phyloP scores from a whole-genome alignment of 495 filamentous ascomycete species.

The Penicillium subrubescens region DNA sequence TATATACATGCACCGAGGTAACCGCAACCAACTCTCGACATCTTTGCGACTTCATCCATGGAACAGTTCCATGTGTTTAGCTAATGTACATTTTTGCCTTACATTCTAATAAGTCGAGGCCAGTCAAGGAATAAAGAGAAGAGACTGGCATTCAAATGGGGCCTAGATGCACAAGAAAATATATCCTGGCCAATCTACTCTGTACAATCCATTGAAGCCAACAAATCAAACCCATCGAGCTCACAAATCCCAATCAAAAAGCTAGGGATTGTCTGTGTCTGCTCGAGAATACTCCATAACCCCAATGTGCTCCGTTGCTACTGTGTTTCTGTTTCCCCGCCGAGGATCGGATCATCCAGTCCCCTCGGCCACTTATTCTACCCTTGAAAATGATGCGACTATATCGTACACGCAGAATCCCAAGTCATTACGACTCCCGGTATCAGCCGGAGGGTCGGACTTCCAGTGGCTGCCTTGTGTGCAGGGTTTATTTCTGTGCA shows the following conservation, averaged over 20 bases:
- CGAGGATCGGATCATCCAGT: background rate
- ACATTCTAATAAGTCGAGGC: too few species aligned
- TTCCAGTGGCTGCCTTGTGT: background rate
- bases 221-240: constrained; percentile 22
- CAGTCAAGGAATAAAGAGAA: constrained; percentile 11
- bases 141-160: constrained; percentile 20
- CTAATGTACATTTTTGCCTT: too few species aligned
- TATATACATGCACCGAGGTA: too few species aligned
- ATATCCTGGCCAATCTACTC: constrained; percentile 17
- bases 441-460: background rate
- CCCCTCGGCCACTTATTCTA: constrained; percentile 1
- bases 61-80: too few species aligned
- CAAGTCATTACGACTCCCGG: background rate
- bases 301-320: constrained; percentile 28
- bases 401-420: constrained; percentile 24
- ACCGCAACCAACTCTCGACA: too few species aligned
- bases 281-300: constrained; percentile 31
- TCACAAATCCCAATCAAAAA: constrained; percentile 13
- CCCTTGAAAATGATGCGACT: constrained; percentile 10
- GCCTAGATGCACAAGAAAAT: constrained; percentile 14
- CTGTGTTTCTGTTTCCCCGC: constrained; percentile 8
- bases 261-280: constrained; percentile 13
- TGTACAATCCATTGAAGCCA: constrained; percentile 25
- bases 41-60: too few species aligned
- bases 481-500: constrained; percentile 10